Evolutionary conservation across 2,329 filamentous ascomycete species (phyloP), one percentile per base, ranked within the genome.

Genomic region (Pseudocercospora pini-densiflorae): DNA sequence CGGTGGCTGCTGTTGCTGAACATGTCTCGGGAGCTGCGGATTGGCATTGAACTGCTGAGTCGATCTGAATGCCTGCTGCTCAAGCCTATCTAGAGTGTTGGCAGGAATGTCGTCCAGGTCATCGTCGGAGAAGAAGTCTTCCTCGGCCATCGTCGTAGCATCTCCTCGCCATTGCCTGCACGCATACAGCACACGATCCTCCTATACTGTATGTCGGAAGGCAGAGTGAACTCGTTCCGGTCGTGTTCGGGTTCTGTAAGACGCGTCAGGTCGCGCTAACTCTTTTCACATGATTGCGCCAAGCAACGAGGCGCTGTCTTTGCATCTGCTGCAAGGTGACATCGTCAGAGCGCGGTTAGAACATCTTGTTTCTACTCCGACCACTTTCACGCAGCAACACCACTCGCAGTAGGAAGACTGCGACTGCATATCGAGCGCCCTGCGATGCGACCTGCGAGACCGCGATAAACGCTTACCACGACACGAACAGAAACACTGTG

Each of bases 61-160:
- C 9, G 81, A 81, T 21, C 81, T 67, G 27, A 81, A 69, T 61
- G 83, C 83, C 54, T 75, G 77, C 49, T 78, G 76, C 72, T 85
- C 83, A 24, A 85, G 78, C 64, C 82, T 77, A 43, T 79, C 75
- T 40, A 85, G 76, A 27, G 81, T 77, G 69, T 81, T 80, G 60
- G 78, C 77, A 36, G 82, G 81, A 54, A 85, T 76, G 67, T 77
- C 76, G 70, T 82, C 81, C 62, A 84, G 74, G 72, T 79, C 81
- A 70, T 80, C 77, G 75, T 82, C 81, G 69, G 74, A 80, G 73
- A 79, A 81, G 66, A 81, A 82, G 65, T 84, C 81, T 69, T 82
- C 80, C 68, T 82, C 79, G 65, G 80, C 79, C 64, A 67, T 67
- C 27, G 57, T 62, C 31, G 21, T 19, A 40, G 23, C 14, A 31